Evolutionary conservation across 2,329 filamentous ascomycete species (phyloP), one percentile per base, ranked within the genome.

Genomic region (Fusarium solani-melongenae): DNA sequence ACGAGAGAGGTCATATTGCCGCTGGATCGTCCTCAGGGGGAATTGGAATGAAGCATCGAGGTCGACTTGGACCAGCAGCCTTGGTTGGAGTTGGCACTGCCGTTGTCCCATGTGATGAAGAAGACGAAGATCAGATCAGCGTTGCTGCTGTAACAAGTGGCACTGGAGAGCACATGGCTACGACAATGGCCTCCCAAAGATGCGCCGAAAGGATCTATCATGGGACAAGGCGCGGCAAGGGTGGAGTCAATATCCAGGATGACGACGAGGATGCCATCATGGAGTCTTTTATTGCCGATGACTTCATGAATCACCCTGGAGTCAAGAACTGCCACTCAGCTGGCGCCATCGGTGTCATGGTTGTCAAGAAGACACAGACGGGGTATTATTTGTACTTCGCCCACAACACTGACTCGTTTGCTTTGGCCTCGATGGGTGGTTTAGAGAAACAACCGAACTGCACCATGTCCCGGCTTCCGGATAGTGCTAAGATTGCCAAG

Each of bases 161-260:
- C 31, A 99, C 96, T 4, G 96, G 96, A 56, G 96, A 99, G 83
- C 96, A 99, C 81, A 99, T 99, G 93, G 94, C 95, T 38, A 98
- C 96, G 0, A 97, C 95, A 0, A 92, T 97, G 88, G 96, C 96
- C 12, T 95, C 96, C 8, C 92, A 92, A 67, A 92, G 92, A 64
- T 97, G 95, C 80, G 95, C 95, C 1, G 93, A 96, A 73, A 90
- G 96, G 53, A 87, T 99, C 29, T 98, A 95, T 79, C 90, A 92
- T 73, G 89, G 87, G 75, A 92, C 87, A 57, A 89, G 87, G 79
- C 91, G 89, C 73, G 88, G 85, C 3, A 83, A 82, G 58, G 88
- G 86, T 17, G 94, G 94, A 8, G 82, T 82, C 9, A 90, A 93
- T 71, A 85, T 93, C 17, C 82, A 88, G 12, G 92, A 92, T 15